Base-by-base conservation (phyloP, 345 rosid genomes). In the Rhizophora mangle region DNA sequence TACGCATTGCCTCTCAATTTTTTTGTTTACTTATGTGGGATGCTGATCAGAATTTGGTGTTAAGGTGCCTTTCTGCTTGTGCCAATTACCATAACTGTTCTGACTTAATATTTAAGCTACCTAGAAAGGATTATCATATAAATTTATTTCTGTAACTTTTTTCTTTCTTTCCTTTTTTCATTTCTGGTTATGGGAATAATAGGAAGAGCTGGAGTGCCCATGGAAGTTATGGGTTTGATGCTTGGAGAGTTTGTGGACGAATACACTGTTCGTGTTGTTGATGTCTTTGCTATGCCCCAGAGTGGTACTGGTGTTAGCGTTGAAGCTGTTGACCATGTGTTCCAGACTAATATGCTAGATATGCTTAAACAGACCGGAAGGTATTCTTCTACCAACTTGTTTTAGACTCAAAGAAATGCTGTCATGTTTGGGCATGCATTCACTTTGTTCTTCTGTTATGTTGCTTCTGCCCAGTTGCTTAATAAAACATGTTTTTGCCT, bases 211-310 rank as follows among this genome's bases (percentile, higher is more conserved):
- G 98, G 99, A 63, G 99, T 96, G 39, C 99, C 99, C 57, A 96
- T 96, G 99, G 98, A 96, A 68, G 99, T 96, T 1, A 96, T 96
- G 99, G 99, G 99, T 27, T 66, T 96, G 94, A 96, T 96, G 99
- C 86, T 92, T 31, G 99, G 99, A 60, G 99, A 96, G 76, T 96
- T 96, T 59, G 99, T 96, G 70, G 99, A 92, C 30, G 98, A 96
- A 78, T 92, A 96, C 82, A 96, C 99, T 0, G 98, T 92, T 16
- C 87, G 97, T 2, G 99, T 96, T 36, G 98, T 96, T 10, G 98
- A 96, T 84, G 99, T 96, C 10, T 96, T 92, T 73, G 99, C 99
- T 0, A 96, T 96, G 99, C 99, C 99, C 6, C 99, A 96, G 76
- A 96, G 99, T 62, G 99, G 98, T 65, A 92, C 99, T 13, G 97